Evolutionary conservation across 208 protist genomes (phyloP), one percentile per base, ranked within the genome.

Genomic region (Leishmania mexicana): DNA sequence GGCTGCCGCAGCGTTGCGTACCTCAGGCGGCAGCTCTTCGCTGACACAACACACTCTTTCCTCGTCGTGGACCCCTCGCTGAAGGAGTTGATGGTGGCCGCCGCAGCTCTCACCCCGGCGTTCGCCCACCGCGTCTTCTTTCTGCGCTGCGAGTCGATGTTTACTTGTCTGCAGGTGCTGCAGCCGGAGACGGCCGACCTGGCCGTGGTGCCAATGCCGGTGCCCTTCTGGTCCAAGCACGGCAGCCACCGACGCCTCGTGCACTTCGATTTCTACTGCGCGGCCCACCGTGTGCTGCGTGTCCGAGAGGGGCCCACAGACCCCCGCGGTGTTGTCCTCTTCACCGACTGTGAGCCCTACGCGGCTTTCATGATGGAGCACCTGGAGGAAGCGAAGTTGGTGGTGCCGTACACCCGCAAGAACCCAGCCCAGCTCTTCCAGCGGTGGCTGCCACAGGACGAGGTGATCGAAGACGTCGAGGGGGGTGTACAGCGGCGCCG

Each of bases 321-420:
- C 83, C 81, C 89, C 24, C 90, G 93, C 72, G 94, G 94, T 35
- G 78, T 97, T 42, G 88, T 97, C 31, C 73, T 84, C 31, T 97
- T 97, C 84, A 96, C 93, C 15, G 94, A 97, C 80, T 86, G 83
- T 31, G 83, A 87, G 78, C 90, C 91, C 40, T 90, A 95, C 62
- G 94, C 93, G 21, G 90, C 89, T 51, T 97, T 97, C 83, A 90
- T 92, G 84, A 87, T 96, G 87, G 94, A 96, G 81, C 90, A 96
- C 83, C 81, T 97, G 75, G 90, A 94, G 81, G 92, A 91, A 85
- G 87, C 92, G 38, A 92, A 89, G 76, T 84, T 97, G 42, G 60
- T 95, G 17, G 93, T 97, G 68, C 93, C 93, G 75, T 97, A 90
- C 91, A 89, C 88, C 13, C 92, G 93, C n/a, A 97, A 97, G 78